Percentiles rank a stretch among this genome's conserved stretches.
Evolutionary conservation across 1,139 yeast species (phyloP).

Genomic region (Pichia sp.): DNA sequence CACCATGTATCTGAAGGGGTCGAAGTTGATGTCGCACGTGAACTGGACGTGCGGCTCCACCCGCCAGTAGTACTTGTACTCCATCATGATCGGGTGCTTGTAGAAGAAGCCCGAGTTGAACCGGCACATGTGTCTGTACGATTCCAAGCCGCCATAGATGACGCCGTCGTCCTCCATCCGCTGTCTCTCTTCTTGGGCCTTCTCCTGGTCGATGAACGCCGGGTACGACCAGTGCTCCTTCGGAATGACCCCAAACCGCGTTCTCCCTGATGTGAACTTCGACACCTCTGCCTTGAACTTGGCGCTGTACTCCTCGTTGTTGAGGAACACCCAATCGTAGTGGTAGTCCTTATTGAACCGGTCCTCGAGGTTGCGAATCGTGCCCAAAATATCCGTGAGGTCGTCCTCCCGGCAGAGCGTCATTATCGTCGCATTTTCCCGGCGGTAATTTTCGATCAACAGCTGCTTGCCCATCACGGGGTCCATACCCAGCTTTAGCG

Average conservation of each 20-base stretch:
- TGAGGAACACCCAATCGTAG: slow-evolving; percentile 73
- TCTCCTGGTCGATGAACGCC: slow-evolving; percentile 52
- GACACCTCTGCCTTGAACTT: slow-evolving; percentile 50
- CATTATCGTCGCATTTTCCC: slow-evolving; percentile 64
- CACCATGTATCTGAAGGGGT: slow-evolving; percentile 59
- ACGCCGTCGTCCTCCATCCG: slow-evolving; percentile 47
- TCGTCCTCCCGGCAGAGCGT: slow-evolving; percentile 69
- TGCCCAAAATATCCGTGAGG: slow-evolving; percentile 48
- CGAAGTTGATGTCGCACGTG: slow-evolving; percentile 61
- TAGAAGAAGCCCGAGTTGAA: slow-evolving; percentile 66
- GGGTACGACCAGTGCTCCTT: slow-evolving; percentile 66
- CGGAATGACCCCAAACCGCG: slow-evolving; percentile 58
- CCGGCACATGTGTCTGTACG: slow-evolving; percentile 76
- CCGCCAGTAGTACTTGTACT: slow-evolving; percentile 67
- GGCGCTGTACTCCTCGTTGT: slow-evolving; percentile 55
- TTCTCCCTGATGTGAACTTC: slow-evolving; percentile 54
- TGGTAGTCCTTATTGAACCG: slow-evolving; percentile 63
- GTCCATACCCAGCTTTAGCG: slow-evolving; percentile 6
- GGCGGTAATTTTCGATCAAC: slow-evolving; percentile 13
- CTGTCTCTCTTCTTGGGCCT: slow-evolving; percentile 47
- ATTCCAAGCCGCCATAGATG: slow-evolving; percentile 58
- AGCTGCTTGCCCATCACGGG: slow-evolving; percentile 12
- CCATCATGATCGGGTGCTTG: slow-evolving; percentile 47
- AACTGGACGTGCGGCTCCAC: slow-evolving; percentile 65
- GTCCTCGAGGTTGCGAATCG: slow-evolving; percentile 66